These are phyloP conservation scores for Phytophthora boehmeriae DNA, from an alignment of 352 stramenopile genomes.

Conservation along the genomic window DNA sequence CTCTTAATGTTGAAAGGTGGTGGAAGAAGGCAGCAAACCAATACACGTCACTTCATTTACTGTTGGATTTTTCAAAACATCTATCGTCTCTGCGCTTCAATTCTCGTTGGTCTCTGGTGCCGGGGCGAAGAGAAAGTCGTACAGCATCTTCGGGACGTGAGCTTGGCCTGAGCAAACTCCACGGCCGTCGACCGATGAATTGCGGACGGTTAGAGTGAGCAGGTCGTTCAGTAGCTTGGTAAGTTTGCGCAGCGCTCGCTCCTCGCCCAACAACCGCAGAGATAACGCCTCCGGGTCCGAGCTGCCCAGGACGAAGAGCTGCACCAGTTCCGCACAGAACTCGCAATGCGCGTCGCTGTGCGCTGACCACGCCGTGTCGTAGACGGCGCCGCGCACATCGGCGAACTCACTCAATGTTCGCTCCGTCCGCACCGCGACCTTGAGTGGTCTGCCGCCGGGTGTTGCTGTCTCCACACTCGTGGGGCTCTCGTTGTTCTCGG, in stretches of 20 bases:
- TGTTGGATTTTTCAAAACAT: too few relatives aligned
- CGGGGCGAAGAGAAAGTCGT: slow-evolving; percentile 34
- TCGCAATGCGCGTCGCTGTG: slow-evolving; percentile 31
- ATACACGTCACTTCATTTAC: too few relatives aligned
- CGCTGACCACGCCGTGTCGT: slow-evolving; percentile 28
- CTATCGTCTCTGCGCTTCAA: background rate
- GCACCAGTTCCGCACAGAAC: slow-evolving; percentile 32
- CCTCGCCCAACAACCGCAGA: slow-evolving; percentile 26
- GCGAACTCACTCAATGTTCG: slow-evolving; percentile 26
- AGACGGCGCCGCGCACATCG: slow-evolving; percentile 27
- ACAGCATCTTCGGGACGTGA: slow-evolving; percentile 32
- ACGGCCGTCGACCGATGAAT: slow-evolving; percentile 15
- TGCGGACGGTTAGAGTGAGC: slow-evolving; percentile 28
- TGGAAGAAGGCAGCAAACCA: too few relatives aligned
- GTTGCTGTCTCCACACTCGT: slow-evolving; percentile 2
- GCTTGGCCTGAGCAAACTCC: slow-evolving; percentile 31
- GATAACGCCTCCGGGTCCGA: slow-evolving; percentile 24
- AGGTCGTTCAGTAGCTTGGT: slow-evolving; percentile 32
- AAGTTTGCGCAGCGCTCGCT: slow-evolving; percentile 27
- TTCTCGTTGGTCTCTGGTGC: slow-evolving; percentile 5
- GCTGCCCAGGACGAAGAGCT: slow-evolving; percentile 33
- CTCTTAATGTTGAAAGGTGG: too few relatives aligned
- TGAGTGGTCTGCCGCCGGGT: slow-evolving; percentile 10
- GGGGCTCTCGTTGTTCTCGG: slow-evolving; percentile 16
- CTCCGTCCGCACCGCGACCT: slow-evolving; percentile 20